Evolutionary conservation across 1,284 basidiomycete genomes (phyloP), one percentile per base, ranked within the genome.

Genomic region (Marasmius sp.): DNA sequence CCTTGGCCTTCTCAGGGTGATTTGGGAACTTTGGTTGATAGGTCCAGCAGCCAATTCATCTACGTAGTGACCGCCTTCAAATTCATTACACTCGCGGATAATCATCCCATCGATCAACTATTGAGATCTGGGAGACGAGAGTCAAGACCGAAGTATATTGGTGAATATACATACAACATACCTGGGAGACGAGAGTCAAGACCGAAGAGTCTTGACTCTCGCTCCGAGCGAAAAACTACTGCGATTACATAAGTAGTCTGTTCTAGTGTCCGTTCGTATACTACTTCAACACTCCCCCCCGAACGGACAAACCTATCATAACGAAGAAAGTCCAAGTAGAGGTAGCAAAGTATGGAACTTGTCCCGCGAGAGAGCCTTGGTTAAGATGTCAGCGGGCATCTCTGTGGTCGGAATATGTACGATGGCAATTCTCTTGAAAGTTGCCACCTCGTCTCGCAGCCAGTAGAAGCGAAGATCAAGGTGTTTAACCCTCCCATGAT

Each of bases 391-490:
- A 11, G 75, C 74, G 7, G 66, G 62, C 65, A 68, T 71, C 1
- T 66, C 61, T 12, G 64, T 54, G 8, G 70, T 71, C 0, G 50
- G 43, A 53, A 75, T 68, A 0, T 54, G n/a, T 8, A n/a, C n/a
- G n/a, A n/a, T n/a, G n/a, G n/a, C n/a, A n/a, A n/a, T 67, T 61
- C 41, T 66, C 34, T 61, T 65, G 7, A 51, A 47, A 11, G 27
- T 33, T 12, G 67, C 61, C 9, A 78, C 74, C n/a, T 62, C 58
- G 20, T 80, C 73, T 0, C 75, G 62, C 6, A 79, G 59, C 62
- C 70, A 75, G 61, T 77, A 76, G 61, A 70, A 70, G 1, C 62
- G 47, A 45, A 77, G 64, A 48, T 78, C 71, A 16, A 81, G 70
- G 61, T 81, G 79, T 65, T 79, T 79, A 58, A 74, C 69, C 1